Evolutionary conservation across 2,329 filamentous ascomycete genomes (phyloP).

Genomic region (Paracoccidioides lutzii): DNA sequence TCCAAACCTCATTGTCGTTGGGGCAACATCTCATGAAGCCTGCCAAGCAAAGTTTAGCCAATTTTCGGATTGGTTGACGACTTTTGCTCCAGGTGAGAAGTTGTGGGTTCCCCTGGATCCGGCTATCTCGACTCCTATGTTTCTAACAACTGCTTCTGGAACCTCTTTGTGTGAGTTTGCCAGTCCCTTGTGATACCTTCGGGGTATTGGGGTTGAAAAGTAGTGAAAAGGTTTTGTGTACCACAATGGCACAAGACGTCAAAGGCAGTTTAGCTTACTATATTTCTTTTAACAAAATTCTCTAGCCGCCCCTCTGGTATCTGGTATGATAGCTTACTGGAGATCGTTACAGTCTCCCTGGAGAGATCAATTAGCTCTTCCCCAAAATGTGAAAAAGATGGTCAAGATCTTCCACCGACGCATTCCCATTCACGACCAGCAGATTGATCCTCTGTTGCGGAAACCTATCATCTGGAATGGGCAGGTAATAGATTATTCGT

Average conservation of each 20-base stretch:
- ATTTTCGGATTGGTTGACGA: background rate
- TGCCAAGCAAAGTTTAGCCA: background rate
- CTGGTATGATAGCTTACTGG: too few species aligned
- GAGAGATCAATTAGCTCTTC: too few species aligned
- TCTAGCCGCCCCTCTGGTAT: too few species aligned
- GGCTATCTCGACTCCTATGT: too few species aligned
- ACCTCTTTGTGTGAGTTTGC: background rate
- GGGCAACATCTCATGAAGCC: background rate
- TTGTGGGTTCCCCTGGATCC: background rate
- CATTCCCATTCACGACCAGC: background rate
- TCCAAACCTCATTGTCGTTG: background rate
- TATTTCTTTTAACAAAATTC: too few species aligned
- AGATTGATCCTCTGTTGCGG: background rate
- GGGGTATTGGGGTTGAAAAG: too few species aligned
- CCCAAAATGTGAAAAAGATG: too few species aligned
- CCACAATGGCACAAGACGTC: too few species aligned
- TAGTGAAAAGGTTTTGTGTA: too few species aligned
- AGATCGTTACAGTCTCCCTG: too few species aligned
- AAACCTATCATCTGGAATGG: conserved; percentile 1
- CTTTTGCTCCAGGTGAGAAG: background rate
- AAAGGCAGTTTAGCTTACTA: too few species aligned
- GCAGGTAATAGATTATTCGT: background rate
- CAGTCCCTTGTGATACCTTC: too few species aligned
- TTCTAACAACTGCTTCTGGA: background rate
- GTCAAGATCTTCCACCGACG: background rate